Conservation (phyloP, 352 stramenopile species). For the Globisporangium yorkense region DNA sequence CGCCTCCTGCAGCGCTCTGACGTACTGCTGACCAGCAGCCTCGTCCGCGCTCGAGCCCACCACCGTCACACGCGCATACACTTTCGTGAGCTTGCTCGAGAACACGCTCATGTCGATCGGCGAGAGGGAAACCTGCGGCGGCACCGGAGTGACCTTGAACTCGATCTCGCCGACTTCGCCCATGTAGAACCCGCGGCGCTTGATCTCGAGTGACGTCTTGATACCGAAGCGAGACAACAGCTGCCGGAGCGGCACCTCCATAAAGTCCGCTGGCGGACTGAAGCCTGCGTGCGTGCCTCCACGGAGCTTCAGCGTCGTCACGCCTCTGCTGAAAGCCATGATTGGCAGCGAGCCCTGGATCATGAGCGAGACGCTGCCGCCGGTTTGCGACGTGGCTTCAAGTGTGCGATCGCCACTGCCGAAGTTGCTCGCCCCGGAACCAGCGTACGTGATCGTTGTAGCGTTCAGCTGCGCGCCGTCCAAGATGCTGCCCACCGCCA, state of each 20-base stretch:
- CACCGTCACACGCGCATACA: conserved; percentile 39
- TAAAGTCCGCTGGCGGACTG: conserved; percentile 61
- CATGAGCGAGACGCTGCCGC: conserved; percentile 59
- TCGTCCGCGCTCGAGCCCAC: conserved; percentile 30
- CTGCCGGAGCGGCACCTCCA: conserved; percentile 30
- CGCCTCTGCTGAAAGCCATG: conserved; percentile 25
- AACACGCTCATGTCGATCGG: conserved; percentile 36
- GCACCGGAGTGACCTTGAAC: conserved; percentile 21
- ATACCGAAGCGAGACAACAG: conserved; percentile 47
- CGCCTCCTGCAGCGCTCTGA: conserved; percentile 20
- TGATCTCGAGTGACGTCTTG: conserved; percentile 22
- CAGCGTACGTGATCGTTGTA: conserved; percentile 35
- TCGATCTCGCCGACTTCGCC: conserved; percentile 31
- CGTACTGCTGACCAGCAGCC: conserved; percentile 30
- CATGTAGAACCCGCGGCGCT: conserved; percentile 47
- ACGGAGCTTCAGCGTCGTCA: conserved; percentile 26
- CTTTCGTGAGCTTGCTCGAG: conserved; percentile 21
- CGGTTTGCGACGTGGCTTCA: conserved; percentile 34
- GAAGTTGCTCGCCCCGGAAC: background rate
- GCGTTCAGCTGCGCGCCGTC: conserved; percentile 43
- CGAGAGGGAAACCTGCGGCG: conserved; percentile 4
- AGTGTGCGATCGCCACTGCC: conserved; percentile 12
- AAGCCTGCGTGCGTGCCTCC: conserved; percentile 62
- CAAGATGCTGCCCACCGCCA: conserved; percentile 24
- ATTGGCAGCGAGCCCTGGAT: conserved; percentile 54